Evolutionary conservation across 495 filamentous ascomycete genomes (phyloP).

Genomic region (Aspergillus asperescens): DNA sequence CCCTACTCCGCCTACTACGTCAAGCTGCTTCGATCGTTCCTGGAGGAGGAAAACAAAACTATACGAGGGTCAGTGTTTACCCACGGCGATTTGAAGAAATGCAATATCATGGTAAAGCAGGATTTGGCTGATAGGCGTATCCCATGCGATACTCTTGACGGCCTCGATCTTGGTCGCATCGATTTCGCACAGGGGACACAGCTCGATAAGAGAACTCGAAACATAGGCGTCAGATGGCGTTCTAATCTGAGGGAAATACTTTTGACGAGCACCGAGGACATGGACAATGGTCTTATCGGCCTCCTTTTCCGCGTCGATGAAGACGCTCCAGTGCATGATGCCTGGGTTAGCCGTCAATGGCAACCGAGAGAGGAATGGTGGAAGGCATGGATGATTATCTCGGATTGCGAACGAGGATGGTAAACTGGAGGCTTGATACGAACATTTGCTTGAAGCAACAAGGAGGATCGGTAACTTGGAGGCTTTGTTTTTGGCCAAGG

Average conservation of each 20-base stretch:
- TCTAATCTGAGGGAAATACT: background rate
- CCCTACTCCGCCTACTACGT: slow-evolving; percentile 26
- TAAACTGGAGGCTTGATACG: background rate
- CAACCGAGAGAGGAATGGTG: background rate
- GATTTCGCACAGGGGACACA: background rate
- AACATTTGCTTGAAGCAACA: too few relatives aligned
- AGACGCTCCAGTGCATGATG: background rate
- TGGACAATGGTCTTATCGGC: background rate
- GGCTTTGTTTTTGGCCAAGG: too few relatives aligned
- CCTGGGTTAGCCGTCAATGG: background rate
- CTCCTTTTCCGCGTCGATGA: background rate
- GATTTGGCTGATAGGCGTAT: slow-evolving; percentile 8
- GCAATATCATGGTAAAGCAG: slow-evolving; percentile 36
- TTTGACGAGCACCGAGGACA: background rate
- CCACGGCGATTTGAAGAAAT: slow-evolving; percentile 33
- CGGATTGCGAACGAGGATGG: too few relatives aligned
- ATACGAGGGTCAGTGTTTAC: slow-evolving; percentile 30
- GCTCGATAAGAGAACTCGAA: background rate
- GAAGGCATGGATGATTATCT: background rate
- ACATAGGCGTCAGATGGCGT: background rate
- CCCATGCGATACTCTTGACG: background rate
- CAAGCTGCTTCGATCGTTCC: slow-evolving; percentile 25
- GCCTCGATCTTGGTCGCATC: background rate
- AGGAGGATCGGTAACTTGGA: too few relatives aligned
- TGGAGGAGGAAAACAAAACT: slow-evolving; percentile 12